Conservation (phyloP, 306 rosid species). For the Quercus parvula region DNA sequence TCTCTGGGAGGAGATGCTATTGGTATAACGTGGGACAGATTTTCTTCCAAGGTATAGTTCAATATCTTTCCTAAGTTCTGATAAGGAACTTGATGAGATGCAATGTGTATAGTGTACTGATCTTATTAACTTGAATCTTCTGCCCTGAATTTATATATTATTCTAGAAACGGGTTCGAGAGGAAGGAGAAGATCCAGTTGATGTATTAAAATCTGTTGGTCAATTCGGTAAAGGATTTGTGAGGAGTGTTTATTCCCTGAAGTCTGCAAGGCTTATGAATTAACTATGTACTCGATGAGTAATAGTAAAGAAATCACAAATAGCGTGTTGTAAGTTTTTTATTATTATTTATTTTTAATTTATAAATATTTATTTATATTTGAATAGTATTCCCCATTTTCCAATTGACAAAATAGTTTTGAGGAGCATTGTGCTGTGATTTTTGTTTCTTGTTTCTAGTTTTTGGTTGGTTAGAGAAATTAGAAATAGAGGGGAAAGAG, state of each 20-base stretch:
- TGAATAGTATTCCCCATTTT: no score
- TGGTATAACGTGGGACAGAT: conserved; percentile 76
- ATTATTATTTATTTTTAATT: no score
- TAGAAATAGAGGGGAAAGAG: neutral
- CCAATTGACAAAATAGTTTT: no score
- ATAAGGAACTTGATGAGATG: neutral
- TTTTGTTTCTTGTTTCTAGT: neutral
- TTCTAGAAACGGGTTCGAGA: conserved; percentile 68
- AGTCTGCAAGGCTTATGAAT: no score
- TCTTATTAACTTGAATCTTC: conserved; percentile 8
- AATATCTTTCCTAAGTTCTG: neutral
- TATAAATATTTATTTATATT: no score
- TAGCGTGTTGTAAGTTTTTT: no score
- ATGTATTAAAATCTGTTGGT: conserved; percentile 35
- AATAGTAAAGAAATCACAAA: no score
- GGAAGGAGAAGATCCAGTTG: conserved; percentile 37
- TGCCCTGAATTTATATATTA: neutral
- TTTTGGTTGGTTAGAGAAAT: neutral
- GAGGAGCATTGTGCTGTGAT: neutral
- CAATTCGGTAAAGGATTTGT: conserved; percentile 51
- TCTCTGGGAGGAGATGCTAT: conserved; percentile 88
- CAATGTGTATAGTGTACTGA: neutral
- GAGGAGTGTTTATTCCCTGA: no score
- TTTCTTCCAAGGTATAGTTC: conserved; percentile 61
- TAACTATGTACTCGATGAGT: no score